These are phyloP conservation scores for Begonia loranthoides DNA, from an alignment of 306 rosid genomes.

Conservation along the genomic window DNA sequence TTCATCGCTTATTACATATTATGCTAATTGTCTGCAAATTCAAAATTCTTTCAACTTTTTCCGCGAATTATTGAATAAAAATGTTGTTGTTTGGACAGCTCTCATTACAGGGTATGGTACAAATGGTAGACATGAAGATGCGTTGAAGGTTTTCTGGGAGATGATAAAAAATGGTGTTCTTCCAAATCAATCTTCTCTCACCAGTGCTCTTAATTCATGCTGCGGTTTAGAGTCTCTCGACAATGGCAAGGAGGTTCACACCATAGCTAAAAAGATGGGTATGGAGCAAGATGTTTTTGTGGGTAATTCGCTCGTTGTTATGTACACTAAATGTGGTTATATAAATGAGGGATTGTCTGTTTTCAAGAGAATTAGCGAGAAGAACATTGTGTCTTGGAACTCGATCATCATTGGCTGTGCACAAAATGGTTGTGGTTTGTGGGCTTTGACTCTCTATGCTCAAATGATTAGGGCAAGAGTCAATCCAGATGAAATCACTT, in stretches of 20 bases:
- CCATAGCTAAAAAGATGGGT: constrained; percentile 36
- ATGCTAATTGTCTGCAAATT: constrained; percentile 46
- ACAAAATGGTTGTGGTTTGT: constrained; percentile 52
- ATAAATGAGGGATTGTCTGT: constrained; percentile 38
- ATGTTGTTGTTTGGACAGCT: constrained; percentile 81
- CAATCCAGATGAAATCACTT: constrained; percentile 61
- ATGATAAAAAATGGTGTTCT: constrained; percentile 29
- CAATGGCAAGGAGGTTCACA: constrained; percentile 46
- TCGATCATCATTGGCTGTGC: constrained; percentile 65
- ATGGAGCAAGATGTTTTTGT: constrained; percentile 41
- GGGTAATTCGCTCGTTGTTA: constrained; percentile 57
- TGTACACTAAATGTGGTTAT: constrained; percentile 72
- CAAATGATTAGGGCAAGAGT: constrained; percentile 44
- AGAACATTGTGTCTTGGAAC: constrained; percentile 74
- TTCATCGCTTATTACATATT: constrained; percentile 66
- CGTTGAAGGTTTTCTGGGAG: constrained; percentile 41
- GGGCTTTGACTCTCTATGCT: constrained; percentile 42
- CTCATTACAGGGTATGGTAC: constrained; percentile 63
- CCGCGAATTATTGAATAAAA: constrained; percentile 23
- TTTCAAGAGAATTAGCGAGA: constrained; percentile 36
- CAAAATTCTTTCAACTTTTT: constrained; percentile 31
- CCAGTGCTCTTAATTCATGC: constrained; percentile 81
- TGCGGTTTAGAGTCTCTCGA: constrained; percentile 67
- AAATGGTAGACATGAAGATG: constrained; percentile 32
- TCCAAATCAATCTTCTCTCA: constrained; percentile 76